Base-by-base conservation (phyloP, 495 filamentous ascomycete species). In the Hypoxylon fragiforme region DNA sequence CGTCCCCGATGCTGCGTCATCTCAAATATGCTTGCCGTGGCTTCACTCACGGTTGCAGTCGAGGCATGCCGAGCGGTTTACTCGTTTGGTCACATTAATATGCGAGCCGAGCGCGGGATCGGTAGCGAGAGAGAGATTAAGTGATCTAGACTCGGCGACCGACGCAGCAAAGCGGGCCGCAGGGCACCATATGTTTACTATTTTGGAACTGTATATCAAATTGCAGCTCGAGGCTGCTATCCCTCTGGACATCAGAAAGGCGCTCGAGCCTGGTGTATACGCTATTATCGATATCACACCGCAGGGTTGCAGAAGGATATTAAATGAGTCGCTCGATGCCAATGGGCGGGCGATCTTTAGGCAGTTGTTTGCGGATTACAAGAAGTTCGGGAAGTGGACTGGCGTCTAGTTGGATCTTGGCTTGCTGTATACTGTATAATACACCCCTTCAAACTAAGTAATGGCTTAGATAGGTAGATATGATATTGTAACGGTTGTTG, bases 31-130 rank as follows among this genome's bases (percentile, higher is more conserved):
- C 15, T 64, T 50, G 12, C 64, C 55, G n/a, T 65, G 64, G 66
- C 61, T 70, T 1, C 35, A 57, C 13, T 40, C 46, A 48, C 74
- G 52, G 39, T 47, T 70, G 22, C 45, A 71, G 8, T 71, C 79
- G 24, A 66, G 68, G 1, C 80, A 90, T 48, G 86, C 86, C 3
- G 71, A 77, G 32, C 74, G 77, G 20, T 90, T 85, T 67, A 76
- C 87, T 5, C 83, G 89, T 3, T 78, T 95, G 19, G 73, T 96
- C 22, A 87, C 84, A 4, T 77, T 87, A 2, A 79, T 95, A 44
- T 91, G 87, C 67, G 86, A 92, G 45, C 91, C 91, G 11, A 87
- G 85, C 11, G 81, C 82, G 12, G 90, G 85, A 0, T 86, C 87
- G 3, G 85, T 91, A 1, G 73, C 84, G 3, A 74, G 78, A 11